Evolutionary conservation across 257 asterid species (phyloP).

Genomic region (Nicotiana otophora): DNA sequence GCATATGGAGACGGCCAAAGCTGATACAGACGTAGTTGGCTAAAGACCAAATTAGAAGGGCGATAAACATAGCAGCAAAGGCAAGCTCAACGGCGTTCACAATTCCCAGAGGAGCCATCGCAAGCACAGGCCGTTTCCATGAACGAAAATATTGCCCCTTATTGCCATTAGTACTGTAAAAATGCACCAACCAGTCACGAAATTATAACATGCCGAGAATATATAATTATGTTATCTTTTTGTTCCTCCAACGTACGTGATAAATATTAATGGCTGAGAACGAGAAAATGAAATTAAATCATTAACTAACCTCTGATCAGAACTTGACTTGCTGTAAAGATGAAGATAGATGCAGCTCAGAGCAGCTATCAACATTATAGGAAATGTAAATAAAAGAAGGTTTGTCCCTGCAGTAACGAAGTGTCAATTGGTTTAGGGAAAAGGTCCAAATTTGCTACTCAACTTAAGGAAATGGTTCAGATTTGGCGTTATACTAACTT

Average conservation of each 20-base stretch:
- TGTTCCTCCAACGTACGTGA: no score
- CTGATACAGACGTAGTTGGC: background rate
- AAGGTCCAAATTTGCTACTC: no score
- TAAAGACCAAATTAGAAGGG: constrained; percentile 52
- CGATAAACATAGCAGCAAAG: constrained; percentile 40
- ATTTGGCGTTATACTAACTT: no score
- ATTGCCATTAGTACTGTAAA: background rate
- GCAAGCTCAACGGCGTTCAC: constrained; percentile 39
- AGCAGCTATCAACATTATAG: constrained; percentile 56
- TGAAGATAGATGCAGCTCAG: constrained; percentile 72
- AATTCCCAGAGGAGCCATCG: constrained; percentile 41
- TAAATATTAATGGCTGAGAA: background rate
- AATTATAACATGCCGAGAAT: background rate
- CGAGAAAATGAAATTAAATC: background rate
- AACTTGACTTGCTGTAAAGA: constrained; percentile 22
- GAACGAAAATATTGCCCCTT: constrained; percentile 5
- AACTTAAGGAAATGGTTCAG: no score
- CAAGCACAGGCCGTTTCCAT: constrained; percentile 32
- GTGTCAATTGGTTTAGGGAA: no score
- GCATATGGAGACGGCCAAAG: constrained; percentile 25
- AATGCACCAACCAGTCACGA: background rate
- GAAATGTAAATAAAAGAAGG: constrained; percentile 43
- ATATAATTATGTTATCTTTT: no score
- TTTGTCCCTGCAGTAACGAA: constrained; percentile 44
- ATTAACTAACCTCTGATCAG: background rate